Conservation (phyloP, 352 stramenopile genomes). For the Pythium rishiriense region DNA sequence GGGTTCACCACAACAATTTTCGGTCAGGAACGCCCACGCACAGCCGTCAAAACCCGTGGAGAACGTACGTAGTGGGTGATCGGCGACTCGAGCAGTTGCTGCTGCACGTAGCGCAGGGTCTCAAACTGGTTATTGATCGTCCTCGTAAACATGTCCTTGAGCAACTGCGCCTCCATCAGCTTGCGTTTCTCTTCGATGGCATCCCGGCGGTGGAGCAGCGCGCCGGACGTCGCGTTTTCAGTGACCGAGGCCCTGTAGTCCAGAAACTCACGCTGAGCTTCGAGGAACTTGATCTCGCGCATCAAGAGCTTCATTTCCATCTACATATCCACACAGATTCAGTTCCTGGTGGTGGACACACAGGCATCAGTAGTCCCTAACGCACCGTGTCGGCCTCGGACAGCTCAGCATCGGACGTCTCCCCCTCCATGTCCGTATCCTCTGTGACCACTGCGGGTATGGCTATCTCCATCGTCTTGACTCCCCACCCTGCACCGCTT, state of each 20-base stretch:
- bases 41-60: not conserved
- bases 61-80: slow-evolving; percentile 53
- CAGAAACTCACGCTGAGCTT: slow-evolving; percentile 56
- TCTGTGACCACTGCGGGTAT: not conserved
- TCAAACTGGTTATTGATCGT: slow-evolving; percentile 39
- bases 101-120: slow-evolving; percentile 39
- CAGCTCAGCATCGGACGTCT: not conserved
- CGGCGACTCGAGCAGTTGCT: slow-evolving; percentile 43
- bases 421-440: not conserved
- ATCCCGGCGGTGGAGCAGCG: slow-evolving; percentile 9
- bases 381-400: not conserved
- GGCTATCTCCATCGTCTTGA: not conserved
- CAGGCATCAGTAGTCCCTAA: not conserved
- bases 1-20: not conserved
- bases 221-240: not conserved
- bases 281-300: slow-evolving; percentile 53
- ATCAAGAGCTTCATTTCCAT: slow-evolving; percentile 37
- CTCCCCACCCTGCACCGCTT: not conserved
- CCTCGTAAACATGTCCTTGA: slow-evolving; percentile 36
- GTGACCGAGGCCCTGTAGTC: slow-evolving; percentile 40
- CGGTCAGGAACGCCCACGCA: not conserved
- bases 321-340: not conserved
- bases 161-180: slow-evolving; percentile 30
- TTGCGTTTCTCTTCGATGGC: slow-evolving; percentile 31
- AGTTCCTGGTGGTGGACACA: not conserved